A percentile compares a stretch with the other conserved stretches of the same genome.
Evolutionary conservation across 495 filamentous ascomycete genomes (phyloP).

Genomic region (Trichoderma orchidacearum): DNA sequence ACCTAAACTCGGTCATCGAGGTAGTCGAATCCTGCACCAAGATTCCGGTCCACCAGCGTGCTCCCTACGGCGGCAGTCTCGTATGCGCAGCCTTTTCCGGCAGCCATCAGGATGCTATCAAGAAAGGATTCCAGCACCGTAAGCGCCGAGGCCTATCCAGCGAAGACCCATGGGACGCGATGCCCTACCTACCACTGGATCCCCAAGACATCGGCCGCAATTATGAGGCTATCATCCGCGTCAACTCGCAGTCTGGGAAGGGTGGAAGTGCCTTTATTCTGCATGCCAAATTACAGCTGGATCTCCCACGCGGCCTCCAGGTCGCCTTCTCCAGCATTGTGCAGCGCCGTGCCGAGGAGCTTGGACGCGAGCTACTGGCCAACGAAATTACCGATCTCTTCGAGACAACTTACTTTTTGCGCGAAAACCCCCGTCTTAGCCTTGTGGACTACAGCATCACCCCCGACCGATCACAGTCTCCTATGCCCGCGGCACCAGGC

Average conservation of each 20-base stretch:
- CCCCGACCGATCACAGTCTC: conserved; percentile 67
- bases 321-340: conserved; percentile 83
- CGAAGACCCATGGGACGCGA: conserved; percentile 44
- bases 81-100: conserved; percentile 85
- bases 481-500: conserved; percentile 52
- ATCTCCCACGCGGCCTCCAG: conserved; percentile 85
- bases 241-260: conserved; percentile 94
- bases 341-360: conserved; percentile 57
- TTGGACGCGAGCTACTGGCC: conserved; percentile 61
- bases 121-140: conserved; percentile 72
- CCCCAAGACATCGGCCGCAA: conserved; percentile 88
- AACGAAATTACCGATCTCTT: conserved; percentile 80
- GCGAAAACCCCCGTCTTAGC: conserved; percentile 67
- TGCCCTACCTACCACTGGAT: conserved; percentile 91
- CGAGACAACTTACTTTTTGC: conserved; percentile 72
- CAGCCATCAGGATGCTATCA: conserved; percentile 94
- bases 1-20: conserved; percentile 78
- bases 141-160: background rate
- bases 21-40: conserved; percentile 87
- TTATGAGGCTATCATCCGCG: conserved; percentile 94
- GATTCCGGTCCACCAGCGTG: conserved; percentile 80
- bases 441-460: conserved; percentile 89
- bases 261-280: conserved; percentile 94
- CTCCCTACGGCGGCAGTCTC: conserved; percentile 80
- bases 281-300: conserved; percentile 73